phyloP scores from a whole-genome alignment of 768 basidiomycete genomes.

The Naganishia randhawae region DNA sequence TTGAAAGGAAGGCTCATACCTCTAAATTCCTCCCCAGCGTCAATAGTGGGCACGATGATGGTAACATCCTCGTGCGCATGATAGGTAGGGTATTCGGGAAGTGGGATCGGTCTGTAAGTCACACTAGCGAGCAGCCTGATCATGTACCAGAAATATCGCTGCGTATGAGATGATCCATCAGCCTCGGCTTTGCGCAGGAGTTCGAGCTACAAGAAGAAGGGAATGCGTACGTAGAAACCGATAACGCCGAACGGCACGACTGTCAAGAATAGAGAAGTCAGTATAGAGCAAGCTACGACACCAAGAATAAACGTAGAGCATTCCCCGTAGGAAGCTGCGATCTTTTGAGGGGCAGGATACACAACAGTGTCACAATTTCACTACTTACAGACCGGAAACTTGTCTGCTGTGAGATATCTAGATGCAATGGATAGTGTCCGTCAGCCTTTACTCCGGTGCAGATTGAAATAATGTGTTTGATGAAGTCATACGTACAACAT shows the following conservation, averaged over 20 bases:
- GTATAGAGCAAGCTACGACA: slow-evolving; percentile 17
- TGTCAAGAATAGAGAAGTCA: slow-evolving; percentile 47
- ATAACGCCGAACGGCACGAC: slow-evolving; percentile 57
- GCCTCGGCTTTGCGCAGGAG: background rate
- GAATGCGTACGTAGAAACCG: slow-evolving; percentile 30
- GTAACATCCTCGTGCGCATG: slow-evolving; percentile 88
- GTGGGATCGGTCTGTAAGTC: slow-evolving; percentile 80
- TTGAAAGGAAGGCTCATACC: slow-evolving; percentile 33
- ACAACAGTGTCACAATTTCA: slow-evolving; percentile 8
- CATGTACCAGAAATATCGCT: slow-evolving; percentile 62
- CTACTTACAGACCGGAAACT: slow-evolving; percentile 80
- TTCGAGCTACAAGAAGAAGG: background rate
- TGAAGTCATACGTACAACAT: slow-evolving; percentile 20
- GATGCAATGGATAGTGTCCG: background rate
- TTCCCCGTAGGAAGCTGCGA: background rate
- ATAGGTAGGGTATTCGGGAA: slow-evolving; percentile 87
- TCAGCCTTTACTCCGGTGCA: background rate
- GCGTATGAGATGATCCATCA: background rate
- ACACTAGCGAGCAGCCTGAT: slow-evolving; percentile 75
- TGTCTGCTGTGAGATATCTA: slow-evolving; percentile 78
- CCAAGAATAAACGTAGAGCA: too few species aligned
- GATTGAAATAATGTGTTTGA: background rate
- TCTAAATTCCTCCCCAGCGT: slow-evolving; percentile 92
- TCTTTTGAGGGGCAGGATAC: background rate
- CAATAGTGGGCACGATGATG: slow-evolving; percentile 92